phyloP scores from a whole-genome alignment of 108 stramenopile genomes.

The Pseudonitzschia multiseries region DNA sequence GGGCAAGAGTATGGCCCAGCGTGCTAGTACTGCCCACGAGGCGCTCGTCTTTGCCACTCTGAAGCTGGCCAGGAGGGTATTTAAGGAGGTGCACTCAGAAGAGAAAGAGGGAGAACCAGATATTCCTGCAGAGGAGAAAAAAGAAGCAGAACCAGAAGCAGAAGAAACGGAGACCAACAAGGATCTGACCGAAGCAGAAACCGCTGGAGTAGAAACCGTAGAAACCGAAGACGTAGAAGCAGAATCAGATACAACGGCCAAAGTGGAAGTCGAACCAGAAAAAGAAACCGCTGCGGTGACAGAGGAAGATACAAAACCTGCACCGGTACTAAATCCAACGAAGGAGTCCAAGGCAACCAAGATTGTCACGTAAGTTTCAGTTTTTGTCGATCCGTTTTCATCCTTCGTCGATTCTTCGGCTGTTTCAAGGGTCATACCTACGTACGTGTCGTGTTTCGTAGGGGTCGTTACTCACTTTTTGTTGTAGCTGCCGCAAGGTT shows the following conservation, averaged over 20 bases:
- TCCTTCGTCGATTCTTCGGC: conserved; percentile 15
- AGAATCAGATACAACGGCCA: neutral
- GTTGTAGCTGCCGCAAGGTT: conserved; percentile 79
- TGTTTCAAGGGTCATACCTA: neutral
- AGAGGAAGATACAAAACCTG: conserved; percentile 9
- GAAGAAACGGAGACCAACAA: conserved; percentile 10
- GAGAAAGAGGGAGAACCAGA: conserved; percentile 15
- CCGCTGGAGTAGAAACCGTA: neutral
- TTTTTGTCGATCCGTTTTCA: neutral
- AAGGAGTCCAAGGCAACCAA: conserved; percentile 20
- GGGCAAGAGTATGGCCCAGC: conserved; percentile 49
- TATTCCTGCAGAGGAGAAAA: conserved; percentile 5
- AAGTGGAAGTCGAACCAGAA: neutral
- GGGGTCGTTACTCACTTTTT: conserved; percentile 11
- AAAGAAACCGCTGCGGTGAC: neutral
- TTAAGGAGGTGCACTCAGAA: conserved; percentile 36
- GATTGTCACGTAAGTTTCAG: conserved; percentile 21
- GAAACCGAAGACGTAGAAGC: neutral
- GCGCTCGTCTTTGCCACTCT: conserved; percentile 87
- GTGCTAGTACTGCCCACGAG: conserved; percentile 56
- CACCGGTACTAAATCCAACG: conserved; percentile 8
- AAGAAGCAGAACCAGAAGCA: neutral
- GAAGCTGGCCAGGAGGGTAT: conserved; percentile 67
- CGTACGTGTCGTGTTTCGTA: neutral
- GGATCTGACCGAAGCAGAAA: conserved; percentile 6